phyloP scores from a whole-genome alignment of 257 asterid genomes.

The Forsythia suspensa region DNA sequence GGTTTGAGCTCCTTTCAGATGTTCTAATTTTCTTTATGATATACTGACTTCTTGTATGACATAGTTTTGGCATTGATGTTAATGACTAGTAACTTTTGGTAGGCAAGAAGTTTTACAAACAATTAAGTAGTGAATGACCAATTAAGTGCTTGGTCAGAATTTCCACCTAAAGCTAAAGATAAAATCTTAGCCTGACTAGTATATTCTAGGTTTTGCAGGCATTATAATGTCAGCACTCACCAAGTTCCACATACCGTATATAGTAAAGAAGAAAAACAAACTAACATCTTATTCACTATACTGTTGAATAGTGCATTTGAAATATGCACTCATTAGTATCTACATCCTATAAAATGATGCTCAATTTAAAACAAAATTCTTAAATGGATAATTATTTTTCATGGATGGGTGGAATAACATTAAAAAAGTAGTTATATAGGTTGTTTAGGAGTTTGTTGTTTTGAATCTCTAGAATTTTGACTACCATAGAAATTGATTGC shows the following conservation, averaged over 20 bases:
- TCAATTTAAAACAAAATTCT: too few species aligned
- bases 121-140: slow-evolving; percentile 1
- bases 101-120: slow-evolving; percentile 6
- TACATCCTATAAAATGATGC: too few species aligned
- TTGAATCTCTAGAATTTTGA: slow-evolving; percentile 3
- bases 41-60: not conserved
- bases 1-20: slow-evolving; percentile 53
- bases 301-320: too few species aligned
- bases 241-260: too few species aligned
- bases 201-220: not conserved
- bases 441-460: not conserved
- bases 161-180: not conserved
- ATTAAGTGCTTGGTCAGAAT: not conserved
- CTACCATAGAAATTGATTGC: not conserved
- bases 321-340: too few species aligned
- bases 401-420: not conserved
- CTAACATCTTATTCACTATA: too few species aligned
- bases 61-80: slow-evolving; percentile 1
- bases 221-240: too few species aligned
- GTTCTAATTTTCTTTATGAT: slow-evolving; percentile 11
- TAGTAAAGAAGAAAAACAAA: too few species aligned
- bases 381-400: not conserved
- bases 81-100: slow-evolving; percentile 2
- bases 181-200: not conserved
- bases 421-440: not conserved